Conservation (phyloP, 495 filamentous ascomycete genomes). For the Cercophora samala region DNA sequence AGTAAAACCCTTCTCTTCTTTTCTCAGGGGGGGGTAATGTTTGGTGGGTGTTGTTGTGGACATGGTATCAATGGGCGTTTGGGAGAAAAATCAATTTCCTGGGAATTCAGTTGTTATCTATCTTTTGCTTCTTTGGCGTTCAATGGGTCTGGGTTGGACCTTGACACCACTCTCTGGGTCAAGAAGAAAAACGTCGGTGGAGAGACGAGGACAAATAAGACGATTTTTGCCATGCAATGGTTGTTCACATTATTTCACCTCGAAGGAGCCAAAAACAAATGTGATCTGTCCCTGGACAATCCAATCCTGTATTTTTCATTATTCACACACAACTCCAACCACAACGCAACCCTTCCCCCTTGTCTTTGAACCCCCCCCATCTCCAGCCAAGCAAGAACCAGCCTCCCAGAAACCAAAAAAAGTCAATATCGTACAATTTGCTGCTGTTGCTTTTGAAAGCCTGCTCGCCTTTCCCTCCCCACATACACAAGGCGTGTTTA, state of each 20-base stretch:
- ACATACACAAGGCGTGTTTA: not conserved
- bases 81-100: not conserved
- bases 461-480: not conserved
- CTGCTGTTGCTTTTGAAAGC: not conserved
- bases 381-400: not conserved
- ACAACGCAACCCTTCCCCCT: not conserved
- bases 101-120: too few species aligned
- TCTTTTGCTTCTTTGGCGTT: too few species aligned
- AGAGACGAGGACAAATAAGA: too few species aligned
- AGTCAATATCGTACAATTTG: not conserved
- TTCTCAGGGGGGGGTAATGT: too few species aligned
- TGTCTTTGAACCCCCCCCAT: not conserved
- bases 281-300: not conserved
- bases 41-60: not conserved
- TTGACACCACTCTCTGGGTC: too few species aligned
- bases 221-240: too few species aligned
- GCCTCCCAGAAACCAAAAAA: not conserved
- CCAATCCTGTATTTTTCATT: not conserved
- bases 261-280: not conserved
- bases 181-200: too few species aligned
- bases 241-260: not conserved
- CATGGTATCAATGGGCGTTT: not conserved
- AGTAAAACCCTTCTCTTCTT: slow-evolving; percentile 23
- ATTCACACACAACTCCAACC: not conserved
- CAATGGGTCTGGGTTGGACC: too few species aligned